Evolutionary conservation across 1,139 yeast species (phyloP).

Genomic region (Taphrina sp.): DNA sequence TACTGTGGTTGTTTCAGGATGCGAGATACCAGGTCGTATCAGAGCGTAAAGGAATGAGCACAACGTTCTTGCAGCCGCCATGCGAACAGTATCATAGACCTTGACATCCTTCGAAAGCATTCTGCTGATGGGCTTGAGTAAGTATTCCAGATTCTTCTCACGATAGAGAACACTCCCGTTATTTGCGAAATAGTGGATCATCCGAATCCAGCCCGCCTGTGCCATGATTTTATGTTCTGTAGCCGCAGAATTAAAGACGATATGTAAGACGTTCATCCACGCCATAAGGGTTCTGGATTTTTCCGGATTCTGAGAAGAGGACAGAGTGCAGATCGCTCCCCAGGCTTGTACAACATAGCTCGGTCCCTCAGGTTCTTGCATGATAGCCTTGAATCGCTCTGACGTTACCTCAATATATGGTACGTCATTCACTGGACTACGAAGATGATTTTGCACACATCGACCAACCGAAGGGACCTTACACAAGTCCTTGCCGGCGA

Average conservation of each 20-base stretch:
- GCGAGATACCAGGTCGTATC: slow-evolving; percentile 16
- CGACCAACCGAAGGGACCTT: slow-evolving; percentile 12
- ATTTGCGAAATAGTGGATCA: slow-evolving; percentile 33
- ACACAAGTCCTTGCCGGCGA: slow-evolving; percentile 2
- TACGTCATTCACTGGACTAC: slow-evolving; percentile 8
- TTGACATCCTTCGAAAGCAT: slow-evolving; percentile 5
- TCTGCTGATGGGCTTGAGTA: slow-evolving; percentile 18
- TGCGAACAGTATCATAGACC: slow-evolving; percentile 8
- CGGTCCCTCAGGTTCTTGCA: slow-evolving; percentile 35
- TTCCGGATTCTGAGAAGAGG: slow-evolving; percentile 35
- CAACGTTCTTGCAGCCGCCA: slow-evolving; percentile 32
- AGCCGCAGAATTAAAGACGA: slow-evolving; percentile 35
- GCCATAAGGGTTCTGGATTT: slow-evolving; percentile 35
- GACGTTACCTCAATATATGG: slow-evolving; percentile 32
- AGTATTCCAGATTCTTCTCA: slow-evolving; percentile 19
- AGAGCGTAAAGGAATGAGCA: slow-evolving; percentile 30
- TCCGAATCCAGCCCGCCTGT: slow-evolving; percentile 33
- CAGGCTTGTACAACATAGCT: slow-evolving; percentile 36
- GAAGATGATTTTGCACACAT: slow-evolving; percentile 23
- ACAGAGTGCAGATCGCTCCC: slow-evolving; percentile 35
- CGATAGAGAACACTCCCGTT: slow-evolving; percentile 16
- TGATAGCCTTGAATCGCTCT: slow-evolving; percentile 31
- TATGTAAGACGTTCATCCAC: slow-evolving; percentile 37
- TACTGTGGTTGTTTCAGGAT: slow-evolving; percentile 6
- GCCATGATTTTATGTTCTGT: slow-evolving; percentile 33